Conservation (phyloP, 306 rosid species). For the Lupinus albus region DNA sequence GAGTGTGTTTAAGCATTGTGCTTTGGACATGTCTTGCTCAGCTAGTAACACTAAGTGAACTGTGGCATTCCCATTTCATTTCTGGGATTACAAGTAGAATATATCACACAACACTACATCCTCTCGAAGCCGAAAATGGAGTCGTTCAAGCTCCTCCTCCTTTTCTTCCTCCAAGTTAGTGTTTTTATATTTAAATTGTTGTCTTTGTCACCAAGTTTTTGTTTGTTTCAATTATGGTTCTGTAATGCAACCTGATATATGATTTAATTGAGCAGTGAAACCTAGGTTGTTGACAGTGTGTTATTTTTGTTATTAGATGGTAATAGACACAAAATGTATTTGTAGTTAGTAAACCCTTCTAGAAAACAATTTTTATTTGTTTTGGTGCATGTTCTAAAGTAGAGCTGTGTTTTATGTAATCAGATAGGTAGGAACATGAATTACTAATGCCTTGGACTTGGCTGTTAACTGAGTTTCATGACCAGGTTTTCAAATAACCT, state of each 20-base stretch:
- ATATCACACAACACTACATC: constrained; percentile 48
- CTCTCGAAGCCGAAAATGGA: constrained; percentile 35
- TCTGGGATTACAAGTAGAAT: constrained; percentile 65
- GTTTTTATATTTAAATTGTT: constrained; percentile 16
- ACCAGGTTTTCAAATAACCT: neutral
- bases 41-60: constrained; percentile 77
- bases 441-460: neutral
- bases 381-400: constrained; percentile 27
- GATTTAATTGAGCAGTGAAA: constrained; percentile 14
- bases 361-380: neutral
- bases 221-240: constrained; percentile 25
- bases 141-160: constrained; percentile 51
- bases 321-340: constrained; percentile 4
- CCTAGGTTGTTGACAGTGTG: constrained; percentile 1
- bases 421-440: constrained; percentile 28
- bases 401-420: constrained; percentile 7
- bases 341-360: constrained; percentile 3
- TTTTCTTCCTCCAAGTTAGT: constrained; percentile 71
- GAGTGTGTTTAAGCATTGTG: constrained; percentile 82
- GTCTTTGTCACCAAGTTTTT: constrained; percentile 4
- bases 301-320: constrained; percentile 3
- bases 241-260: neutral
- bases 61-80: constrained; percentile 77
- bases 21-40: constrained; percentile 92
- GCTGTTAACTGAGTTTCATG: neutral